Evolutionary conservation across 2,329 filamentous ascomycete species (phyloP).

Genomic region (Alternaria gansuensis): DNA sequence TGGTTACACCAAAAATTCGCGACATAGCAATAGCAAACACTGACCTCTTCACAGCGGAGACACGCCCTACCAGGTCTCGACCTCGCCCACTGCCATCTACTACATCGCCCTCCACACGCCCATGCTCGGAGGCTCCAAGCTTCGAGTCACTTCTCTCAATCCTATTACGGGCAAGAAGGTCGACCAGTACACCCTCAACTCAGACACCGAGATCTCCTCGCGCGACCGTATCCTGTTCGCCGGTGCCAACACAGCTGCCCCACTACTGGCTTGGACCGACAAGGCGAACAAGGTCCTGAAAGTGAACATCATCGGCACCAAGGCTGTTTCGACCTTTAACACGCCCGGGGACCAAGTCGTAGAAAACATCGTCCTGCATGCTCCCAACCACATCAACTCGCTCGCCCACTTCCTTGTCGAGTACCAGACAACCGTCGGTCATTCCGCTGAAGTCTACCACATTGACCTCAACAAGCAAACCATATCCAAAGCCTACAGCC

Average conservation of each 20-base stretch:
- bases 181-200: conserved; percentile 75
- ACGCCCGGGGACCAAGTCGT: conserved; percentile 54
- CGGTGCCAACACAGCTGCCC: conserved; percentile 77
- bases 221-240: conserved; percentile 75
- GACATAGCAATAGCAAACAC: background rate
- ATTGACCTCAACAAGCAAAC: conserved; percentile 74
- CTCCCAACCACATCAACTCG: conserved; percentile 75
- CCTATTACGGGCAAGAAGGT: conserved; percentile 74
- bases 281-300: conserved; percentile 68
- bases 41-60: conserved; percentile 64
- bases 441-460: conserved; percentile 88
- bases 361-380: conserved; percentile 71
- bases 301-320: conserved; percentile 72
- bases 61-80: conserved; percentile 77
- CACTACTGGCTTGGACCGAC: conserved; percentile 79
- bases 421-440: conserved; percentile 72
- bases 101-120: conserved; percentile 77
- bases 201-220: conserved; percentile 75
- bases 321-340: conserved; percentile 55
- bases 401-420: conserved; percentile 87
- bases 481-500: conserved; percentile 79
- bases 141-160: conserved; percentile 80
- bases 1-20: conserved; percentile 34
- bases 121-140: conserved; percentile 71
- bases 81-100: conserved; percentile 73